phyloP scores from a whole-genome alignment of 2,329 filamentous ascomycete species.

The Ceratocystis huliohia region DNA sequence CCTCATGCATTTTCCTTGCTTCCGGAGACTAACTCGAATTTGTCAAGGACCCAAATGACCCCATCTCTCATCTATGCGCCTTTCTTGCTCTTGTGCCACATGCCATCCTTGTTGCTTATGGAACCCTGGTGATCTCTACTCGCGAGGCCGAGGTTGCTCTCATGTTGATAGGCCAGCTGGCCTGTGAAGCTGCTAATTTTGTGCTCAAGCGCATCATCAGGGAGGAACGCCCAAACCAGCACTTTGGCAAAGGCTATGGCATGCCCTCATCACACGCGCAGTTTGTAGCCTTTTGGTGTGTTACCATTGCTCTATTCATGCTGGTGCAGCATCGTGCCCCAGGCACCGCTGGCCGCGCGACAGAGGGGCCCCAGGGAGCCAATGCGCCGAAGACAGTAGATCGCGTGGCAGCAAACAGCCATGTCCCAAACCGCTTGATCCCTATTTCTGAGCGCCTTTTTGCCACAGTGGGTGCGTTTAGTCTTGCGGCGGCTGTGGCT shows the following conservation, averaged over 20 bases:
- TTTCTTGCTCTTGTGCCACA: slow-evolving; percentile 92
- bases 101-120: slow-evolving; percentile 79
- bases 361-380: not conserved
- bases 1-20: slow-evolving; percentile 8
- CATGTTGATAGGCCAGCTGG: slow-evolving; percentile 84
- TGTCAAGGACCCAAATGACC: slow-evolving; percentile 64
- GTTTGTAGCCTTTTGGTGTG: slow-evolving; percentile 82
- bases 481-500: slow-evolving; percentile 56
- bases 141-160: slow-evolving; percentile 80
- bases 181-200: slow-evolving; percentile 86
- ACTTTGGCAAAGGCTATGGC: slow-evolving; percentile 86
- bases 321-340: slow-evolving; percentile 47
- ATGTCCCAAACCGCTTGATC: slow-evolving; percentile 33
- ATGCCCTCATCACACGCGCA: slow-evolving; percentile 95
- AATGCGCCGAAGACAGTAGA: not conserved
- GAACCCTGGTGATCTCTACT: slow-evolving; percentile 77
- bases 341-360: slow-evolving; percentile 31
- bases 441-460: slow-evolving; percentile 47
- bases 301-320: slow-evolving; percentile 74
- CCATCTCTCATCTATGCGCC: slow-evolving; percentile 73
- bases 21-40: not conserved
- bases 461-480: slow-evolving; percentile 42
- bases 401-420: not conserved
- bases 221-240: slow-evolving; percentile 74
- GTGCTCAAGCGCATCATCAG: slow-evolving; percentile 79